A percentile compares a stretch with the other conserved stretches of the same genome.
Conservation (phyloP, 73 alveolate genomes). For the Blepharisma stoltei region DNA sequence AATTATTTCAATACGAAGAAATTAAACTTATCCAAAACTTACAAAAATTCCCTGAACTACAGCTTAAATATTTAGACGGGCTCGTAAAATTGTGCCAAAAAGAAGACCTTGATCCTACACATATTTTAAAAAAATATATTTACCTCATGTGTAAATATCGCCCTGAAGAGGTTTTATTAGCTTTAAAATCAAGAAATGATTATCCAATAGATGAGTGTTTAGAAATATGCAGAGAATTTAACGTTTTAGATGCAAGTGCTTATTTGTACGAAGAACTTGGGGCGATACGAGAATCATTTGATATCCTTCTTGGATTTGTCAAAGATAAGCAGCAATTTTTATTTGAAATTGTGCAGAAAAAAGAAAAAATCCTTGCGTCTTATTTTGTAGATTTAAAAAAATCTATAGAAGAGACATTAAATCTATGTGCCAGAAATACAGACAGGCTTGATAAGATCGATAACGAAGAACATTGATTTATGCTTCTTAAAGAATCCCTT, state of each 20-base stretch:
- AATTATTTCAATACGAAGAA: conserved; percentile 18
- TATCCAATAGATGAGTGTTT: conserved; percentile 27
- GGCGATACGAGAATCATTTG: conserved; percentile 12
- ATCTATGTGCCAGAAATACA: conserved; percentile 18
- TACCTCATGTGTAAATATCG: conserved; percentile 5
- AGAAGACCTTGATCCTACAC: not conserved
- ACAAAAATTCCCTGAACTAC: conserved; percentile 8
- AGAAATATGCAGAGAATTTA: not conserved
- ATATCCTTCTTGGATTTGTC: not conserved
- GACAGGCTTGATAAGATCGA: conserved; percentile 26
- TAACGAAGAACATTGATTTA: conserved; percentile 24
- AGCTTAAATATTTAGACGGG: not conserved
- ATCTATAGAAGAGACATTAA: not conserved
- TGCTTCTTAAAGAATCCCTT: not conserved
- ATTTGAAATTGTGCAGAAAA: not conserved
- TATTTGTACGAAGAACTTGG: conserved; percentile 17
- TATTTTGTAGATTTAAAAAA: too few species aligned
- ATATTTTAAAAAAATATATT: not conserved
- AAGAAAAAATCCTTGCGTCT: not conserved
- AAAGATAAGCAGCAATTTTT: not conserved
- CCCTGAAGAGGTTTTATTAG: not conserved
- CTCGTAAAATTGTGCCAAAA: not conserved
- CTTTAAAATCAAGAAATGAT: conserved; percentile 23
- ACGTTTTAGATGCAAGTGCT: conserved; percentile 20
- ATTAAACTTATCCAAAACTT: conserved; percentile 1